Conservation (phyloP, 495 filamentous ascomycete genomes). For the Penicillium macrosclerotiorum region DNA sequence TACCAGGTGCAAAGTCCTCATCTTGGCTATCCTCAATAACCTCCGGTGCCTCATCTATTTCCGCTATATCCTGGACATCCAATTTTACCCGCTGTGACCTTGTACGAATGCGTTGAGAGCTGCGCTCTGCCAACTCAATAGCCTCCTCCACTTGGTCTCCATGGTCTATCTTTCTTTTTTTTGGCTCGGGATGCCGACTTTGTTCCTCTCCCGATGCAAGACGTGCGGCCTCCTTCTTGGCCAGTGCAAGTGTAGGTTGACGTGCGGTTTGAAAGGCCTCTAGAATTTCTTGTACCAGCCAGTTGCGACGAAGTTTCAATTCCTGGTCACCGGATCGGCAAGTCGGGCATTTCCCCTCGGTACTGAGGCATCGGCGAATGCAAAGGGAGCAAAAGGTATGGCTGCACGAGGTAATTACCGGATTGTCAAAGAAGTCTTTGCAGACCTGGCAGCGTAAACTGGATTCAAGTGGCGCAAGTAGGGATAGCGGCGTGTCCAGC, state of each 20-base stretch:
- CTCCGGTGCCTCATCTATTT: slow-evolving; percentile 8
- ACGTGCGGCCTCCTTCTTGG: slow-evolving; percentile 36
- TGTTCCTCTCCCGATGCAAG: slow-evolving; percentile 13
- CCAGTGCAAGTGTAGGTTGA: slow-evolving; percentile 59
- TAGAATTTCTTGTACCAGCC: slow-evolving; percentile 80
- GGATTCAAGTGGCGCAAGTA: slow-evolving; percentile 74
- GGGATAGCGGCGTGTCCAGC: slow-evolving; percentile 72
- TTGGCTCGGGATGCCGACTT: slow-evolving; percentile 23
- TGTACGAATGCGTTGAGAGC: slow-evolving; percentile 35
- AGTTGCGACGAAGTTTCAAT: slow-evolving; percentile 78
- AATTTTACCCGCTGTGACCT: slow-evolving; percentile 27
- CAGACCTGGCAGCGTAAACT: slow-evolving; percentile 93
- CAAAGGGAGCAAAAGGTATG: slow-evolving; percentile 98
- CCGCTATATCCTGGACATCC: not conserved
- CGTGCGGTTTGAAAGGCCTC: slow-evolving; percentile 69
- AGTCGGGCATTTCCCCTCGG: slow-evolving; percentile 80
- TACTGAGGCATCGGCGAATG: slow-evolving; percentile 77
- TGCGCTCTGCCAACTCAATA: slow-evolving; percentile 5
- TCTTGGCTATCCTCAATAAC: slow-evolving; percentile 41
- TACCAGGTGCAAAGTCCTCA: slow-evolving; percentile 33
- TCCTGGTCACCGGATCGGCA: slow-evolving; percentile 79
- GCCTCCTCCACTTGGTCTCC: slow-evolving; percentile 15
- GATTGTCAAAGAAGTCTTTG: slow-evolving; percentile 93
- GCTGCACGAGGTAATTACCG: slow-evolving; percentile 89
- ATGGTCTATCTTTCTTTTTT: slow-evolving; percentile 47